phyloP scores from a whole-genome alignment of 2,329 filamentous ascomycete genomes.

The Tothia fuscella region DNA sequence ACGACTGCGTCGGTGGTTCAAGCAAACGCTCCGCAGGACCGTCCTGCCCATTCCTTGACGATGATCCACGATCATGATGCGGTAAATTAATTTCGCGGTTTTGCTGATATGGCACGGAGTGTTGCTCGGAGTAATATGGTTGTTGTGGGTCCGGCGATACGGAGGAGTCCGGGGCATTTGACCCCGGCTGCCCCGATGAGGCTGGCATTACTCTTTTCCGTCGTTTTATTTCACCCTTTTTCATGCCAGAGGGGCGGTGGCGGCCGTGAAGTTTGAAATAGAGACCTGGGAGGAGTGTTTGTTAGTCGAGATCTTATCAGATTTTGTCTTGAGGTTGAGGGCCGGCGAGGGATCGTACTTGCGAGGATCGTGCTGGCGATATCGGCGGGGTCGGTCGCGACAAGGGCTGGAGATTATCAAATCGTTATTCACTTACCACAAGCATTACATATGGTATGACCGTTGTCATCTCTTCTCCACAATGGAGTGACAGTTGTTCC shows the following conservation, averaged over 20 bases:
- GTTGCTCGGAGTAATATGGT: constrained; percentile 13
- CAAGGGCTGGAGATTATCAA: not conserved
- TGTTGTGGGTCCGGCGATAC: constrained; percentile 23
- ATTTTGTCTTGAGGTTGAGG: too few relatives aligned
- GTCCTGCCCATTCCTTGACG: not conserved
- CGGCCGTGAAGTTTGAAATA: constrained; percentile 95
- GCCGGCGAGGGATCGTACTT: too few relatives aligned
- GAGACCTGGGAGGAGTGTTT: constrained; percentile 49
- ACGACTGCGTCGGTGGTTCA: constrained; percentile 11
- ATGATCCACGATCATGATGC: not conserved
- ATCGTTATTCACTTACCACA: constrained; percentile 56
- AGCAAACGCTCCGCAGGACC: constrained; percentile 1
- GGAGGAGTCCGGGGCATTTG: constrained; percentile 21
- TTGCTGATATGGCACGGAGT: constrained; percentile 17
- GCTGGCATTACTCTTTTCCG: constrained; percentile 89
- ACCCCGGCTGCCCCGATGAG: constrained; percentile 11
- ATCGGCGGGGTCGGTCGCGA: constrained; percentile 9
- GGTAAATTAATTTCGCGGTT: constrained; percentile 14
- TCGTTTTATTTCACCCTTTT: constrained; percentile 93
- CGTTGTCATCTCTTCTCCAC: constrained; percentile 87
- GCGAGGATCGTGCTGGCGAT: constrained; percentile 2
- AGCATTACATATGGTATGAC: constrained; percentile 96
- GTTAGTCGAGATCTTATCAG: constrained; percentile 4
- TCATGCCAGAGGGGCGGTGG: constrained; percentile 94
- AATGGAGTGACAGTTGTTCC: constrained; percentile 91